Conservation (phyloP, 805 yeast genomes). For the Starmerella scarabaei region DNA sequence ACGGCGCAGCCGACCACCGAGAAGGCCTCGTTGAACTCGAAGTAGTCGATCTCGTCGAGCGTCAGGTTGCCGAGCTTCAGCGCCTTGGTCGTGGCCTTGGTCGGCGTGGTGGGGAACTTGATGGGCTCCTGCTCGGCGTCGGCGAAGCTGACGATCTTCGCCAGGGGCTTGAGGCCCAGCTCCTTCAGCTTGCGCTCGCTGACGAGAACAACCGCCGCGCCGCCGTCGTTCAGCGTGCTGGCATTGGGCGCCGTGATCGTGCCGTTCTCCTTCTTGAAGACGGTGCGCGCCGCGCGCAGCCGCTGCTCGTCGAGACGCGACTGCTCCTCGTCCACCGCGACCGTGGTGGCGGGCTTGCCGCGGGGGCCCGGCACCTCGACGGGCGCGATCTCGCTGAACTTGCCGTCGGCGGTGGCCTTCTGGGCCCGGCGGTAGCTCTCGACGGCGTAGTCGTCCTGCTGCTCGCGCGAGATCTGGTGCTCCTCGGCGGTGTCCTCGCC, state of each 20-base stretch:
- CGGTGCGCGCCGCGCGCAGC: constrained; percentile 78
- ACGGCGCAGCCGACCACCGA: constrained; percentile 92
- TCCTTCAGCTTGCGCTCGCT: constrained; percentile 76
- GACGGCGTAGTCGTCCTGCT: constrained; percentile 82
- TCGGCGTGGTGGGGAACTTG: constrained; percentile 92
- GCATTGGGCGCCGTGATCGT: constrained; percentile 97
- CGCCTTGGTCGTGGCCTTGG: constrained; percentile 92
- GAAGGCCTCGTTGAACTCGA: constrained; percentile 96
- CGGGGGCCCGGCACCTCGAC: constrained; percentile 79
- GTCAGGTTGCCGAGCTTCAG: constrained; percentile 67
- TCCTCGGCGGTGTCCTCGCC: constrained; percentile 94
- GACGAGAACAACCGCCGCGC: constrained; percentile 83
- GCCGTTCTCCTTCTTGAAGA: constrained; percentile 78
- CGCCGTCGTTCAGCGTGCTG: constrained; percentile 94
- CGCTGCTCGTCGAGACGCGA: constrained; percentile 63
- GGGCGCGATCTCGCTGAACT: constrained; percentile 79
- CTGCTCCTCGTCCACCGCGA: constrained; percentile 74
- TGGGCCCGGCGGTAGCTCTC: constrained; percentile 77
- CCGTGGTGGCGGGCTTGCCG: constrained; percentile 66
- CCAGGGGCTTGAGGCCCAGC: constrained; percentile 77
- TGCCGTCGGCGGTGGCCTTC: constrained; percentile 64
- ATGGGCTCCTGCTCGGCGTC: constrained; percentile 94
- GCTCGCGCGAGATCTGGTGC: constrained; percentile 62
- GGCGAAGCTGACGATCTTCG: constrained; percentile 87
- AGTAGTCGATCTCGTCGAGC: constrained; percentile 64